These are phyloP conservation scores for Grigorovia humatica DNA, from an alignment of 805 yeast genomes.

Conservation along the genomic window DNA sequence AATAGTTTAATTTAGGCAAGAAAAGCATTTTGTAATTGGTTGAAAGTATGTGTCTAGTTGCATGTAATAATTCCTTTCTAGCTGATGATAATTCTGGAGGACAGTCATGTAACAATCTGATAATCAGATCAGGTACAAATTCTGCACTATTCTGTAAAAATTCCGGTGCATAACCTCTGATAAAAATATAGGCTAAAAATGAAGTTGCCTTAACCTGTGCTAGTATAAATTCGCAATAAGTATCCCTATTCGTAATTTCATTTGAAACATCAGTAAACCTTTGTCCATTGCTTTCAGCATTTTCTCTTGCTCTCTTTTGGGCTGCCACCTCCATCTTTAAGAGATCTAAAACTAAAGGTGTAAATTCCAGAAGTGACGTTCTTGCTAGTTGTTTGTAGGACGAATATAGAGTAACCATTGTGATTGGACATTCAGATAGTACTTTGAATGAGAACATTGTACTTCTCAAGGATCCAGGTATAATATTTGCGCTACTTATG, in stretches of 20 bases:
- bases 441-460: conserved; percentile 83
- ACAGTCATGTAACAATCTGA: conserved; percentile 84
- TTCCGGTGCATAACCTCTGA: conserved; percentile 70
- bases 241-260: conserved; percentile 60
- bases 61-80: conserved; percentile 84
- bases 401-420: conserved; percentile 85
- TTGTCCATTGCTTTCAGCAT: conserved; percentile 45
- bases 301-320: conserved; percentile 56
- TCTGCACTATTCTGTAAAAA: conserved; percentile 45
- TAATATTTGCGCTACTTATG: not conserved
- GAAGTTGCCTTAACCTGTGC: conserved; percentile 97
- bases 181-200: conserved; percentile 81
- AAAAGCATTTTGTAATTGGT: conserved; percentile 79
- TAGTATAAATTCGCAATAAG: conserved; percentile 78
- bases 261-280: conserved; percentile 65
- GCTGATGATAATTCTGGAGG: conserved; percentile 90
- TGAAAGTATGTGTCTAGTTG: conserved; percentile 87
- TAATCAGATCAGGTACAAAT: conserved; percentile 76
- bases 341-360: conserved; percentile 72
- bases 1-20: conserved; percentile 71
- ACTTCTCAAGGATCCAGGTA: conserved; percentile 40
- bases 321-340: conserved; percentile 72
- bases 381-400: conserved; percentile 70
- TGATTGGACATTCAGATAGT: conserved; percentile 92
- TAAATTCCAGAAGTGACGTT: conserved; percentile 59